These are phyloP conservation scores for Bipolaris victoriae DNA, from an alignment of 2,329 filamentous ascomycete species.

Conservation along the genomic window DNA sequence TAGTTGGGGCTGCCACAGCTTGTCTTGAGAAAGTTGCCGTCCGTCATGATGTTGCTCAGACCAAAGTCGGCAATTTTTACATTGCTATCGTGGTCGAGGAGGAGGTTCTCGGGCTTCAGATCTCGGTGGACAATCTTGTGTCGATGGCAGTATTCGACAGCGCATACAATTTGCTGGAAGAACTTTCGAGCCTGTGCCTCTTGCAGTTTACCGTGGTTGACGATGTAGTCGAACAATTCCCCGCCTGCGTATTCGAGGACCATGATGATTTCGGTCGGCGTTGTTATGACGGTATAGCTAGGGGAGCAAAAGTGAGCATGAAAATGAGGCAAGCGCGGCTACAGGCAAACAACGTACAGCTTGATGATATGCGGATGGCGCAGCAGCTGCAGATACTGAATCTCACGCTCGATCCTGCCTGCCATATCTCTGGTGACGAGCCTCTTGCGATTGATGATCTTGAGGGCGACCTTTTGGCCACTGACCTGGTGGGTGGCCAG, in stretches of 20 bases:
- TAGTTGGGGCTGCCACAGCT: slow-evolving; percentile 99
- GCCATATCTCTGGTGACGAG: slow-evolving; percentile 98
- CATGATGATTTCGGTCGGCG: slow-evolving; percentile 95
- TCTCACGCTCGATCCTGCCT: slow-evolving; percentile 94
- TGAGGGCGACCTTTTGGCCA: slow-evolving; percentile 93
- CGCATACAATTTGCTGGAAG: slow-evolving; percentile 99
- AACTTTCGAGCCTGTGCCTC: slow-evolving; percentile 94
- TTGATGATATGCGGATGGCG: slow-evolving; percentile 99
- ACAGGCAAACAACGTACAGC: slow-evolving; percentile 65
- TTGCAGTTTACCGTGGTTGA: slow-evolving; percentile 88
- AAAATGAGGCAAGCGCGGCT: neutral
- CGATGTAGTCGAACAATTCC: slow-evolving; percentile 97
- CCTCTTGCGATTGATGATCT: slow-evolving; percentile 96
- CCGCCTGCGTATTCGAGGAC: slow-evolving; percentile 96
- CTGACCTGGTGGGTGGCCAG: slow-evolving; percentile 91
- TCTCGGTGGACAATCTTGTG: slow-evolving; percentile 99
- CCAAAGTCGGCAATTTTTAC: slow-evolving; percentile 99
- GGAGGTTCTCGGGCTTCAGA: slow-evolving; percentile 93
- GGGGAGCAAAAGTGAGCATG: slow-evolving; percentile 10
- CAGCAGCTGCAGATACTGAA: slow-evolving; percentile 94
- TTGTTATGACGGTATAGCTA: slow-evolving; percentile 96
- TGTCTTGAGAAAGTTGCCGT: slow-evolving; percentile 98
- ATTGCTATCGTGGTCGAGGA: slow-evolving; percentile 93
- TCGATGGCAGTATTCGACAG: slow-evolving; percentile 97
- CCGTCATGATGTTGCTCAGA: slow-evolving; percentile 99